phyloP scores from a whole-genome alignment of 768 basidiomycete species.

The Gymnopilus dilepis region DNA sequence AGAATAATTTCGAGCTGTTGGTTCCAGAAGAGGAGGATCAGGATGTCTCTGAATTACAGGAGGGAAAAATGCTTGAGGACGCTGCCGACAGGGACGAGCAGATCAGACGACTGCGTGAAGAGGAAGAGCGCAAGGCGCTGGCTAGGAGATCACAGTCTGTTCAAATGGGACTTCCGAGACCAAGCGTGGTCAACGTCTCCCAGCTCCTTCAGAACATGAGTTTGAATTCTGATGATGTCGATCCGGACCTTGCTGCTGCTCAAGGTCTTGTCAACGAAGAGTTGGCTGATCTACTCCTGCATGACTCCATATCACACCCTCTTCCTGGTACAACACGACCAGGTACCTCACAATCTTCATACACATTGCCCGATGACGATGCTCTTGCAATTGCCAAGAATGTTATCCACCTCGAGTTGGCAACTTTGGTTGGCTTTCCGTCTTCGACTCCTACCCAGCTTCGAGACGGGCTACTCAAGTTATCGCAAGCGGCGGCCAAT shows the following conservation, averaged over 20 bases:
- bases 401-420: constrained; percentile 82
- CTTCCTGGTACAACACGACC: constrained; percentile 85
- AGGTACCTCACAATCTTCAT: constrained; percentile 71
- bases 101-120: constrained; percentile 66
- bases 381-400: constrained; percentile 70
- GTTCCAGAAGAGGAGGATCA: constrained; percentile 88
- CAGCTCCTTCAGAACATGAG: constrained; percentile 65
- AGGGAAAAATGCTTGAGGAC: constrained; percentile 71
- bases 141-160: constrained; percentile 84
- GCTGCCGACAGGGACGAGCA: constrained; percentile 90
- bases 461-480: constrained; percentile 71
- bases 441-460: constrained; percentile 81
- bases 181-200: constrained; percentile 78
- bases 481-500: constrained; percentile 63
- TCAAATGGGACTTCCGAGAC: constrained; percentile 84
- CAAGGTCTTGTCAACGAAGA: constrained; percentile 77
- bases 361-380: constrained; percentile 79
- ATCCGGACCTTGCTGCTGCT: constrained; percentile 49
- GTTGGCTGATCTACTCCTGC: constrained; percentile 76
- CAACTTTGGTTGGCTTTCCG: constrained; percentile 81
- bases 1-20: constrained; percentile 96
- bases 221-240: constrained; percentile 46
- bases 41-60: constrained; percentile 44
- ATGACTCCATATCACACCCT: constrained; percentile 88
- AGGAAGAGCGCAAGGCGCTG: constrained; percentile 79